Conservation (phyloP, 805 yeast species). For the Hanseniaspora occidentalis region DNA sequence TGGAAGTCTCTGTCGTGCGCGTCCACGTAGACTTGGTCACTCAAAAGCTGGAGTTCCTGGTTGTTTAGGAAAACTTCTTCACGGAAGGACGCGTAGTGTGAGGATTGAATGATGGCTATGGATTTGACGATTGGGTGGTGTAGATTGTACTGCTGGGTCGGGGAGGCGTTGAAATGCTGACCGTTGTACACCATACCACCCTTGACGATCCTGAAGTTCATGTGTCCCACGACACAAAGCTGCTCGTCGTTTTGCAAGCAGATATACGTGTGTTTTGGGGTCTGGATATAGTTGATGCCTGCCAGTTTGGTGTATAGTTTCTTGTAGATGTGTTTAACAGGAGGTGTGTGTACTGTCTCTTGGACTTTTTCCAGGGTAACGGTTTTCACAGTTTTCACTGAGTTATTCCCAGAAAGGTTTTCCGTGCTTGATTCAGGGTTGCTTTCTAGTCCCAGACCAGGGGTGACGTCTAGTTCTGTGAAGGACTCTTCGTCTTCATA, state of each 20-base stretch:
- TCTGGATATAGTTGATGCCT: not conserved
- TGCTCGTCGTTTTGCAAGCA: conserved; percentile 17
- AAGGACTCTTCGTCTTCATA: not conserved
- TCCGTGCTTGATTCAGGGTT: too few species aligned
- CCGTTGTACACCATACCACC: conserved; percentile 23
- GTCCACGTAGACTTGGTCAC: not conserved
- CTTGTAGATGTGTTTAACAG: not conserved
- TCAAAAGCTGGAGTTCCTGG: not conserved
- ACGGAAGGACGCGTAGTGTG: conserved; percentile 17
- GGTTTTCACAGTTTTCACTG: not conserved
- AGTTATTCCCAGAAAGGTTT: not conserved
- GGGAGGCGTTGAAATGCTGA: conserved; percentile 21
- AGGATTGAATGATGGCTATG: conserved; percentile 6
- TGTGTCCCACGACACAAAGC: conserved; percentile 18
- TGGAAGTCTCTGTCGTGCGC: not conserved
- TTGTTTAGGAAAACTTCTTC: not conserved
- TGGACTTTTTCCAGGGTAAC: too few species aligned
- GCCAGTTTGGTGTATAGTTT: not conserved
- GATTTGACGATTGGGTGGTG: not conserved
- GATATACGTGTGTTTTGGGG: conserved; percentile 6
- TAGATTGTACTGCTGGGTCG: conserved; percentile 12
- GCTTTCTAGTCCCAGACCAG: too few species aligned
- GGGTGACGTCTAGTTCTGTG: not conserved
- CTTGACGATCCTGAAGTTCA: conserved; percentile 18
- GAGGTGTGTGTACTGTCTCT: too few species aligned